Base-by-base conservation (phyloP, 1,284 basidiomycete species). In the Cutaneotrichosporon curvatum region DNA sequence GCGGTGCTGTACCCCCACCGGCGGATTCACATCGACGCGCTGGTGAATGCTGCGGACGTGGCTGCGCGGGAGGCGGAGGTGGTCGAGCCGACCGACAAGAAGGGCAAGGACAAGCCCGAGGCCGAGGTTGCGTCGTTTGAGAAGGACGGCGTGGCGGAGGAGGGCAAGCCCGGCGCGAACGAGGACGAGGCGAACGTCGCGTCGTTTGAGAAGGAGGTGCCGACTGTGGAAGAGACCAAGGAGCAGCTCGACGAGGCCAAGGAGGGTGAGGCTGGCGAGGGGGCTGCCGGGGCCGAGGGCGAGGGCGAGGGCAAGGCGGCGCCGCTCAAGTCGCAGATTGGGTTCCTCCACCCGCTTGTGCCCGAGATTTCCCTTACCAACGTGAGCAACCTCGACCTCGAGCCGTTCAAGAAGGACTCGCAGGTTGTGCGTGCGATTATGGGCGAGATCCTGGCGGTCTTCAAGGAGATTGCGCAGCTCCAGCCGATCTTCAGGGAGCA, bases 401-500 rank as follows among this genome's bases (percentile, higher is more conserved):
- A 85, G 53, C 82, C 89, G 0, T 94, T 86, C 76, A 84, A 87
- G 75, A 90, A 91, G 71, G 87, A 94, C 67, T 83, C 89, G 64
- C 90, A 94, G 67, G 85, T 95, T 68, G 85, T 94, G 53, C 85
- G 90, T 28, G 94, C 94, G 3, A 86, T 96, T 74, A 94, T 92
- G 83, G 84, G 85, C 44, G 94, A 97, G 73, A 87, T 98, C 53
- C 88, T 98, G 55, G 86, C 86, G 39, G 90, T 96, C 28, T 97
- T 98, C 81, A 98, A 97, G 77, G 92, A 97, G 68, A 96, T 98
- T 55, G 92, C 94, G 0, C 88, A 94, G 67, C 79, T 97, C 44
- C 96, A 95, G 73, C 91, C 92, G 1, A 81, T 97, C 53, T 97
- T 98, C 83, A 85, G 94, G 43, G 94, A 97, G 74, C 94, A 97